These are phyloP conservation scores for Seiridium unicorne DNA, from an alignment of 2,329 filamentous ascomycete species.

Conservation along the genomic window DNA sequence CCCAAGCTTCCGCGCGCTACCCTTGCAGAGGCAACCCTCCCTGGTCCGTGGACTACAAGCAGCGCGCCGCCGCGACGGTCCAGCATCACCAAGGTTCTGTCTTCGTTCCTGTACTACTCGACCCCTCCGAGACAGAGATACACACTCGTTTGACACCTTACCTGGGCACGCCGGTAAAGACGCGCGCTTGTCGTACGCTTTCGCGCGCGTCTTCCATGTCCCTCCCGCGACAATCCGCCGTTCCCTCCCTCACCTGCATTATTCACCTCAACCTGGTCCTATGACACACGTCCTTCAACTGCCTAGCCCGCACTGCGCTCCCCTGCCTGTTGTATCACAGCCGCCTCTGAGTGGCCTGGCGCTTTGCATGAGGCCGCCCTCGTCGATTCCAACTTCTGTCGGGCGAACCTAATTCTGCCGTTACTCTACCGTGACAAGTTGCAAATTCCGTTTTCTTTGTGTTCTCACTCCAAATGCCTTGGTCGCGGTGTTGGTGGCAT, in stretches of 20 bases:
- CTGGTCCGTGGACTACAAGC: slow-evolving; percentile 3
- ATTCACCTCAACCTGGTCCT: neutral
- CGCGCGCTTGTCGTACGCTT: slow-evolving; percentile 9
- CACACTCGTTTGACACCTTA: slow-evolving; percentile 6
- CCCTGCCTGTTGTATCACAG: slow-evolving; percentile 9
- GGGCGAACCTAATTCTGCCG: neutral
- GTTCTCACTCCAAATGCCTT: slow-evolving; percentile 30
- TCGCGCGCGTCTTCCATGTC: slow-evolving; percentile 5
- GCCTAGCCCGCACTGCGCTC: slow-evolving; percentile 4
- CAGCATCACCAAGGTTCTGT: neutral
- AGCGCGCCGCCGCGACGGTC: slow-evolving; percentile 4
- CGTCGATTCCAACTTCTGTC: neutral
- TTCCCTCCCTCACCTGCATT: neutral
- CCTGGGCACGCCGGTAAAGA: neutral
- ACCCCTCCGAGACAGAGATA: slow-evolving; percentile 1
- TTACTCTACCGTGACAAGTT: neutral
- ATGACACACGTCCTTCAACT: slow-evolving; percentile 9
- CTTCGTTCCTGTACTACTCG: slow-evolving; percentile 5
- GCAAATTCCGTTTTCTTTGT: slow-evolving; percentile 10
- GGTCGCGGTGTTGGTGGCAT: slow-evolving; percentile 23
- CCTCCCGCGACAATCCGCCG: neutral
- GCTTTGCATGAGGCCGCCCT: neutral
- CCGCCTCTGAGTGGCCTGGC: neutral
- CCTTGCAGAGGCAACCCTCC: slow-evolving; percentile 7
- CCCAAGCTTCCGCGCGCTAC: slow-evolving; percentile 7